Conservation (phyloP, 345 rosid species). For the rapeseed (Brassica napus) region Da-Ae NC_063436.1:8941501-8942000, state of each 20-base stretch:
- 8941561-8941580: not conserved
- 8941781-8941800: slow-evolving; percentile 57
- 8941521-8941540: not conserved
- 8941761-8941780: slow-evolving; percentile 53
- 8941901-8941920: slow-evolving; percentile 56
- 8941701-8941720: slow-evolving; percentile 60
- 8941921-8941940: slow-evolving; percentile 51
- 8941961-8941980: slow-evolving; percentile 46
- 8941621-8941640: slow-evolving; percentile 54
- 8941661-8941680: slow-evolving; percentile 61
- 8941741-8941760: slow-evolving; percentile 63
- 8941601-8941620: slow-evolving; percentile 54
- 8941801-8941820: slow-evolving; percentile 51
- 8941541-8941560: not conserved
- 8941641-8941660: slow-evolving; percentile 52
- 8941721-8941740: slow-evolving; percentile 58
- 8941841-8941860: slow-evolving; percentile 64
- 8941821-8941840: slow-evolving; percentile 65
- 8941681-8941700: slow-evolving; percentile 70
- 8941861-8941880: slow-evolving; percentile 53
- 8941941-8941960: slow-evolving; percentile 48
- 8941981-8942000: slow-evolving; percentile 47
- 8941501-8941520: not conserved
- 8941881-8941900: slow-evolving; percentile 49
- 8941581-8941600: not conserved